A percentile compares a stretch with the other conserved stretches of the same genome.
These are phyloP conservation scores for Quercus suber DNA, from an alignment of 306 rosid genomes.

Conservation along the genomic window DNA sequence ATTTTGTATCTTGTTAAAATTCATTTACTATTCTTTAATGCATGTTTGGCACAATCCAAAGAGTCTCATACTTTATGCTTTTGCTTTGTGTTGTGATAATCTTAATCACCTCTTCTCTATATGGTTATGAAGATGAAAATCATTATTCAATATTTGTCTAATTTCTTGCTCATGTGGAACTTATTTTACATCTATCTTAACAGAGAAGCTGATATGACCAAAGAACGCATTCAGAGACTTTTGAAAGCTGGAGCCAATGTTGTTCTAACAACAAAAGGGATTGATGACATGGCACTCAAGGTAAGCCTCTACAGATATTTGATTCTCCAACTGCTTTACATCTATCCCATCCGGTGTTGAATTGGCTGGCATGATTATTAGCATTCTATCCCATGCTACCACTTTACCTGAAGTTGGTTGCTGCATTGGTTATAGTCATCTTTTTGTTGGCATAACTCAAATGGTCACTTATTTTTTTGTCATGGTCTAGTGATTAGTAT, in stretches of 20 bases:
- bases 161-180: background rate
- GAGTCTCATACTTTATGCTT: background rate
- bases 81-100: background rate
- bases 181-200: background rate
- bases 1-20: background rate
- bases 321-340: constrained; percentile 10
- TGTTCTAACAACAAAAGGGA: constrained; percentile 91
- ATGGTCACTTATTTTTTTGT: background rate
- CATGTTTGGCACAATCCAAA: background rate
- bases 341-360: background rate
- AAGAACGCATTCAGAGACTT: constrained; percentile 89
- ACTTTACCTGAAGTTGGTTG: background rate
- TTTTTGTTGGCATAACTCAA: background rate
- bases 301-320: constrained; percentile 30
- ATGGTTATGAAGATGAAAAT: background rate
- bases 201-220: constrained; percentile 96
- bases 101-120: background rate
- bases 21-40: background rate
- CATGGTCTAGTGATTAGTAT: background rate
- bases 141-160: background rate
- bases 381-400: background rate
- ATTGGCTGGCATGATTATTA: background rate
- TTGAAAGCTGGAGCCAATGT: constrained; percentile 97
- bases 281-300: constrained; percentile 99
- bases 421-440: background rate